Conservation (phyloP, 495 filamentous ascomycete genomes). For the Talaromyces thailandensis region DNA sequence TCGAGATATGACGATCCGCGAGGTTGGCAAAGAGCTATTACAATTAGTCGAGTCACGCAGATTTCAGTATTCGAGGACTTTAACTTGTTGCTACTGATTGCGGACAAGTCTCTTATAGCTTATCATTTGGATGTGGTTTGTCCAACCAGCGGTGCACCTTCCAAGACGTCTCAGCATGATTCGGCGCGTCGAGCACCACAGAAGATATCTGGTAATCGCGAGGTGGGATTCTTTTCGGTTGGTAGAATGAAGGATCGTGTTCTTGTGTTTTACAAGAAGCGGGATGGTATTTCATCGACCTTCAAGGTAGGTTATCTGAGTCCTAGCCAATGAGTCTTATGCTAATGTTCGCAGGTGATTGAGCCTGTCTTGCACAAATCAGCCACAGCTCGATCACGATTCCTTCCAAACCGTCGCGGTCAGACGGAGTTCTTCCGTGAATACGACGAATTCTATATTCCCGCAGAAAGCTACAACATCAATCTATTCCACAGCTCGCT, state of each 20-base stretch:
- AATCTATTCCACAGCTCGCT: slow-evolving; percentile 93
- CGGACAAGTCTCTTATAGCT: slow-evolving; percentile 85
- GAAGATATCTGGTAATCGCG: slow-evolving; percentile 75
- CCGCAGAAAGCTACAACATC: slow-evolving; percentile 88
- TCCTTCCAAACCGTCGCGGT: slow-evolving; percentile 57
- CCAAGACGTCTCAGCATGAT: slow-evolving; percentile 46
- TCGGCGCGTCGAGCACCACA: slow-evolving; percentile 70
- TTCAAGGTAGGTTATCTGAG: slow-evolving; percentile 55
- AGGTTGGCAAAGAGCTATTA: slow-evolving; percentile 77
- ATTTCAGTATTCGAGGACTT: slow-evolving; percentile 94
- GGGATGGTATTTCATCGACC: slow-evolving; percentile 79
- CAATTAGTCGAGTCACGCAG: slow-evolving; percentile 71
- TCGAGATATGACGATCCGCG: slow-evolving; percentile 78
- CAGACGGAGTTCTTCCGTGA: slow-evolving; percentile 94
- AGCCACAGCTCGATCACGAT: slow-evolving; percentile 44
- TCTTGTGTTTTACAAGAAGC: slow-evolving; percentile 93
- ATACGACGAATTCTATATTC: slow-evolving; percentile 98
- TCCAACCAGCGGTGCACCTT: slow-evolving; percentile 54
- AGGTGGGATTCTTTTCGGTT: slow-evolving; percentile 92
- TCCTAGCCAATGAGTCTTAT: background rate
- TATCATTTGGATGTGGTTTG: slow-evolving; percentile 90
- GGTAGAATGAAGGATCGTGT: slow-evolving; percentile 94
- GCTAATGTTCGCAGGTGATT: slow-evolving; percentile 46
- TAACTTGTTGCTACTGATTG: slow-evolving; percentile 78
- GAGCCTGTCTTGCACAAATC: slow-evolving; percentile 88